A percentile compares a stretch with the other conserved stretches of the same genome.
Conservation (phyloP, 75 land plant species). For the Pseudotsuga menziesii region DNA sequence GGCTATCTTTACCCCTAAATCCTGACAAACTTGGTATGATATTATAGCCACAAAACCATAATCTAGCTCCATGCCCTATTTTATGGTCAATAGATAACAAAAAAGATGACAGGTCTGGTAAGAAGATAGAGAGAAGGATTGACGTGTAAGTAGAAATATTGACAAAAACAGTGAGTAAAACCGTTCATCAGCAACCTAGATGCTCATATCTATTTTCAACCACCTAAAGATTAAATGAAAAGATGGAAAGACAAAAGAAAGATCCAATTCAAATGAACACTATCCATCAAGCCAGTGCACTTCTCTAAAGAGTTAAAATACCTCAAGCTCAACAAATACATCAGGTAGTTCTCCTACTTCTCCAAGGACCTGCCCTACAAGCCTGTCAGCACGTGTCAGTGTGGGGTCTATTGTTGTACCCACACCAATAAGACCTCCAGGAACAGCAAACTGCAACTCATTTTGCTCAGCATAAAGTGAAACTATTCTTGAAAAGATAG, state of each 20-base stretch:
- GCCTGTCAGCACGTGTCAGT: conserved; percentile 91
- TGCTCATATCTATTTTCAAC: not conserved
- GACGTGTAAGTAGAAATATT: not conserved
- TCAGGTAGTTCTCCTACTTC: conserved; percentile 96
- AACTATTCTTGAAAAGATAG: conserved; percentile 90
- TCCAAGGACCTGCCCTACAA: conserved; percentile 98
- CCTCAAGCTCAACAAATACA: conserved; percentile 98
- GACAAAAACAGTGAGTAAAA: not conserved
- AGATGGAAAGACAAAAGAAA: not conserved
- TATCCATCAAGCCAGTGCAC: too few species aligned
- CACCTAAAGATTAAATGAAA: not conserved
- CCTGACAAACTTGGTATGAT: not conserved
- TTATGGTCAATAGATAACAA: not conserved
- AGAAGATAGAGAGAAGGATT: not conserved
- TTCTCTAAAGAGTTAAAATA: conserved; percentile 12
- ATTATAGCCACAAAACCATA: not conserved
- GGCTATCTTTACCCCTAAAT: too few species aligned
- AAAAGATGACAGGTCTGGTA: not conserved
- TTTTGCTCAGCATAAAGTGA: conserved; percentile 97
- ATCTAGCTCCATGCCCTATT: not conserved
- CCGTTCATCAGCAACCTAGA: not conserved
- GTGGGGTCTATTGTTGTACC: conserved; percentile 99
- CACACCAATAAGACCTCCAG: conserved; percentile 98
- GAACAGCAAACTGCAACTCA: conserved; percentile 97
- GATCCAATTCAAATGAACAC: not conserved